Evolutionary conservation across 106 monocot genomes (phyloP).

Genomic region (Ottelia alismoides): DNA sequence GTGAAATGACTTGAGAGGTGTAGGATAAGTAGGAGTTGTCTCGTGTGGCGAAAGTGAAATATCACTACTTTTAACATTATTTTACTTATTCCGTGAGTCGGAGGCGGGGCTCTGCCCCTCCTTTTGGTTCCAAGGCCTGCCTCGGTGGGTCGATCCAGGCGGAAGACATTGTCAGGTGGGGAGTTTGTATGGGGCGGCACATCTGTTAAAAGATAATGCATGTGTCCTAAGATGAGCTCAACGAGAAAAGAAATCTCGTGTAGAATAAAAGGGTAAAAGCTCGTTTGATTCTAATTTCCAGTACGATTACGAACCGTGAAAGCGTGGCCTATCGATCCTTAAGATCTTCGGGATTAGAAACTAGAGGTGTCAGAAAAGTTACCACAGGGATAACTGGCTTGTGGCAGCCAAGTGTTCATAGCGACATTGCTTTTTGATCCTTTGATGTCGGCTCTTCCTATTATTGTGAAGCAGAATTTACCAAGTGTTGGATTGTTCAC

Average conservation of each 20-base stretch:
- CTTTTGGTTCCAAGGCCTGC: no score
- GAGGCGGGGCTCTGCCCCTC: no score
- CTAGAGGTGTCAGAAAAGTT: conserved; percentile 17
- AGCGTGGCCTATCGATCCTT: conserved; percentile 51
- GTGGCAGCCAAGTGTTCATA: conserved; percentile 79
- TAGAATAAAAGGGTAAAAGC: background rate
- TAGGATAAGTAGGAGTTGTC: no score
- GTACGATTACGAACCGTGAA: background rate
- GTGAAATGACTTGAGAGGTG: no score
- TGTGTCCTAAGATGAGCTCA: conserved; percentile 19
- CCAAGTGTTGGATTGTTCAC: conserved; percentile 10
- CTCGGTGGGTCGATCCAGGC: no score
- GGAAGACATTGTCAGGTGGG: conserved; percentile 8
- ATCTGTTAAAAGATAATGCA: conserved; percentile 38
- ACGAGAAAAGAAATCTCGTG: conserved; percentile 1
- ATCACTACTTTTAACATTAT: no score
- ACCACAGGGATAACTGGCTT: conserved; percentile 77
- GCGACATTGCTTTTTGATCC: conserved; percentile 36
- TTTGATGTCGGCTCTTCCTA: conserved; percentile 8
- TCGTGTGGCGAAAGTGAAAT: no score
- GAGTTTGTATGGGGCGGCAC: conserved; percentile 40
- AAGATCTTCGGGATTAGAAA: conserved; percentile 27
- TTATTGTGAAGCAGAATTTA: conserved; percentile 7
- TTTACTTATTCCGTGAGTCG: no score
- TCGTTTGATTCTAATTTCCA: background rate